These are phyloP conservation scores for Cucurbita pepo DNA, from an alignment of 306 rosid genomes.

Conservation along the genomic window DNA sequence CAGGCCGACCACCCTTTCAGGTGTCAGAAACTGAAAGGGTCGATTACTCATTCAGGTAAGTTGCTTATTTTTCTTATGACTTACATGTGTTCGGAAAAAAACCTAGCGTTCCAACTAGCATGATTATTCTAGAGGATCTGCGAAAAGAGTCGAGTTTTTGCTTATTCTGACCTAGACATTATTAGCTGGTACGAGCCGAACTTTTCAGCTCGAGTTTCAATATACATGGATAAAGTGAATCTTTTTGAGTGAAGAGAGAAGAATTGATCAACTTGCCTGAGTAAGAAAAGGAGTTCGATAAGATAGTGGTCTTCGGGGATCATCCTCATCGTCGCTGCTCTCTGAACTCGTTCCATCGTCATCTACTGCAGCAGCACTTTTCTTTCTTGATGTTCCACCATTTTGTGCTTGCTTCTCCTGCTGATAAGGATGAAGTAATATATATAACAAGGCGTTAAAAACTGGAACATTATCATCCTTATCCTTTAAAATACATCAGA, in stretches of 20 bases:
- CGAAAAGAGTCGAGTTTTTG: background rate
- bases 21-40: background rate
- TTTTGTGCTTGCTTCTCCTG: slow-evolving; percentile 43
- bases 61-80: background rate
- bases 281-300: slow-evolving; percentile 71
- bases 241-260: background rate
- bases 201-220: background rate
- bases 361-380: slow-evolving; percentile 32
- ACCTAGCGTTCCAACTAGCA: background rate
- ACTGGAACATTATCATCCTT: background rate
- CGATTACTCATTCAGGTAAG: background rate
- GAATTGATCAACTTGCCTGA: slow-evolving; percentile 34
- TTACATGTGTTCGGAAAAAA: background rate
- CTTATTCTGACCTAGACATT: background rate
- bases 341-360: slow-evolving; percentile 68
- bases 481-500: background rate
- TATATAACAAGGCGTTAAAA: background rate
- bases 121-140: background rate
- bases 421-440: background rate
- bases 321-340: slow-evolving; percentile 61
- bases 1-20: no score
- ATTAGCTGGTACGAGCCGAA: background rate
- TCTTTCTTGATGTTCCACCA: slow-evolving; percentile 53
- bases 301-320: slow-evolving; percentile 44
- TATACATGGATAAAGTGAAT: background rate